A percentile compares a stretch with the other conserved stretches of the same genome.
Conservation (phyloP, 1,139 yeast species). For the Diutina mesorugosa region DNA sequence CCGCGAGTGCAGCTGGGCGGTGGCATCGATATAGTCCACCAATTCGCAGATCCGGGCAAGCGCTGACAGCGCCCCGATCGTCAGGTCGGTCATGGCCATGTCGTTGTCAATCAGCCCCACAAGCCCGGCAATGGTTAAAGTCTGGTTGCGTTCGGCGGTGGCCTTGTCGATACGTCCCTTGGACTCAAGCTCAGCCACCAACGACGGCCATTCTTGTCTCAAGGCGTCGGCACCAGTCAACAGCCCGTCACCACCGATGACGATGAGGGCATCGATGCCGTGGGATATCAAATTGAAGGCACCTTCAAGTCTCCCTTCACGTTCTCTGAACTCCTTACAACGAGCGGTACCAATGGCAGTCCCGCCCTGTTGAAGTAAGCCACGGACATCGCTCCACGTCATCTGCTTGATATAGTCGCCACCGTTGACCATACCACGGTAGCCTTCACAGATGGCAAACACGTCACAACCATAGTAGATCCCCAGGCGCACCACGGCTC, state of each 20-base stretch:
- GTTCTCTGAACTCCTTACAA: constrained; percentile 72
- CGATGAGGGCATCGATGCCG: constrained; percentile 91
- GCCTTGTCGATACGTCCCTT: constrained; percentile 41
- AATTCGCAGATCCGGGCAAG: constrained; percentile 87
- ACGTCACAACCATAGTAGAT: constrained; percentile 85
- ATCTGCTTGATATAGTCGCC: constrained; percentile 64
- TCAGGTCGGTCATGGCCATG: constrained; percentile 92
- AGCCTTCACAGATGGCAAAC: constrained; percentile 91
- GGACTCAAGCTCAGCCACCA: constrained; percentile 55
- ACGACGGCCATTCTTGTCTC: constrained; percentile 87
- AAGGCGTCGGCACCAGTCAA: constrained; percentile 94
- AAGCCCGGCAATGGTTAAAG: constrained; percentile 82
- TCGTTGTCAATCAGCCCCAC: constrained; percentile 97
- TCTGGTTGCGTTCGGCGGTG: constrained; percentile 47
- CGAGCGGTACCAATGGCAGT: constrained; percentile 95
- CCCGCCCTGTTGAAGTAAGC: constrained; percentile 86
- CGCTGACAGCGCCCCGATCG: constrained; percentile 93
- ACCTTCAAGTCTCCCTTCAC: constrained; percentile 70
- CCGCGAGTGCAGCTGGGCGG: constrained; percentile 93
- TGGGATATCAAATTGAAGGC: constrained; percentile 75
- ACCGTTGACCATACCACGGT: constrained; percentile 85
- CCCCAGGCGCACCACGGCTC: constrained; percentile 90
- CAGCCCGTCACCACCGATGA: constrained; percentile 99
- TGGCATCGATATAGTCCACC: constrained; percentile 91
- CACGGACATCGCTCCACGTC: constrained; percentile 90